Base-by-base conservation (phyloP, 1,139 yeast genomes). In the Yamadazyma dendronema region DNA sequence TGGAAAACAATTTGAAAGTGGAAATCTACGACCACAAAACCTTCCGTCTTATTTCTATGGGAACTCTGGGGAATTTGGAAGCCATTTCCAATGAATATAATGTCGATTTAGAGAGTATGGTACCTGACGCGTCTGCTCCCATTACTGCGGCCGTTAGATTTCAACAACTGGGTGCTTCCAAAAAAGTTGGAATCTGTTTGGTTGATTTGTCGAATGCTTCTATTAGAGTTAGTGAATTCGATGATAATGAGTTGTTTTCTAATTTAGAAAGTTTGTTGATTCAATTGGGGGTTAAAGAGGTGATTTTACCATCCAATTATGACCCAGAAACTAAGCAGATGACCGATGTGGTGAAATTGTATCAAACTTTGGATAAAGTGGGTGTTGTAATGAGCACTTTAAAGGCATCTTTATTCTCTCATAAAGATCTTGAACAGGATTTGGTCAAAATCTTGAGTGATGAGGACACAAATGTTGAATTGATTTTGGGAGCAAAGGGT, bases 31-130 rank as follows among this genome's bases (percentile, higher is more conserved):
- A 83, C 54, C 78, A 67, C 43, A 71, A 69, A 43, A 62, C 59
- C 35, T 88, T 95, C 82, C 68, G 66, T 33, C 54, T 84, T 36
- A 43, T 74, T 22, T 74, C 74, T 42, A 64, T 74, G 35, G 97
- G 95, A 1, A 84, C 96, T 1, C 97, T 97, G 0, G 98, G 98
- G 4, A 90, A 92, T 57, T 67, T 89, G 36, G 87, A 83, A 39
- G 49, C 50, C 5, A 50, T 70, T 27, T 54, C 66, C 14, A 56
- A 54, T 33, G 67, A 64, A 34, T 71, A 70, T 46, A 67, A 65
- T 3, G 55, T 68, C 16, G 86, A 80, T 34, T 79, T 92, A 33
- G 96, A 87, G 44, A 88, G 83, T 25, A 64, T 87, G 60, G 70
- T 86, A 41, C 56, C 54, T 23, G 75, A 76, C 48, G 68, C 77